Base-by-base conservation (phyloP, 108 stramenopile genomes). In the Cyclotella sp. region DNA sequence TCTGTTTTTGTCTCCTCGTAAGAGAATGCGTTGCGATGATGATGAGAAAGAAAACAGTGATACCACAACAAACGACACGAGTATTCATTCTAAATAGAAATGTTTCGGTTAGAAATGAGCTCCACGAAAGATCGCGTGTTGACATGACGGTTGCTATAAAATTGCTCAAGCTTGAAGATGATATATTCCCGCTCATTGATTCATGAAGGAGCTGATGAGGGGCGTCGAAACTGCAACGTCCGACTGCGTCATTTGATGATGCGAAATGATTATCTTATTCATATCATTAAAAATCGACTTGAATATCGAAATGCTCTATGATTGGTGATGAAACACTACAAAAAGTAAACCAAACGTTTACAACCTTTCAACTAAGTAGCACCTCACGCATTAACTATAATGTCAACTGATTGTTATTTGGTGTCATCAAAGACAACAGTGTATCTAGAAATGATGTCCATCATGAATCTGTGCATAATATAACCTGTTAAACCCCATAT, bases 401-500 rank as follows among this genome's bases (percentile, higher is more conserved):
- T 12, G 24, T 24, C 24, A 6, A 57, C 8, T 24, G 3, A 1
- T 9, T 9, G 30, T 61, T 30, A 61, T 39, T 64, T 6, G 46
- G 42, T 61, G 44, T 64, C 45, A 49, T 72, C 63, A 76, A 82
- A 82, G 7, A 72, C 34, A 18, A 83, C 82, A 44, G 64, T 66
- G 73, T 90, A 87, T 46, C 84, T 70, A 40, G 75, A 78, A 44
- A 95, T 77, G 44, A 97, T 84, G 71, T 97, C 97, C 70, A 89
- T 91, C n/a, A 80, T 74, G 66, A 97, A 96, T 18, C 93, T 86
- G 51, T 96, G 83, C 12, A 96, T 64, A 43, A 97, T 90, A 51
- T 96, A 96, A 11, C 91, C 97, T 13, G 97, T 96, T 67, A 97
- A 73, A 3, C 97, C 97, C 95, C 95, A 97, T 63, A 96, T 95